Evolutionary conservation across 495 filamentous ascomycete species (phyloP), one percentile per base, ranked within the genome.

Genomic region (Podospora pseudoanserina): DNA sequence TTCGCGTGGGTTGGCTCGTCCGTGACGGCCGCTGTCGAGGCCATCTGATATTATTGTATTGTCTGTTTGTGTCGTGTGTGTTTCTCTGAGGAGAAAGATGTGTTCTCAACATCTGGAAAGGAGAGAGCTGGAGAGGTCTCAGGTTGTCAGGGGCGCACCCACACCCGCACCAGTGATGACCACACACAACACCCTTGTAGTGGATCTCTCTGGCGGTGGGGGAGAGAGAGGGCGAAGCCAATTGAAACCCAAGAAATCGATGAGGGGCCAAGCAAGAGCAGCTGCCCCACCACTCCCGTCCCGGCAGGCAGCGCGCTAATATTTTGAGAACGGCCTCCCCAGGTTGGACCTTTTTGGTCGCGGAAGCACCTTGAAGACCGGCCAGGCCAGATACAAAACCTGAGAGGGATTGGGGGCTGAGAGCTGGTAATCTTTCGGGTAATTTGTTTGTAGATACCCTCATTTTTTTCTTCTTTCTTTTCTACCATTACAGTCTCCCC

Each of bases 1-100:
- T 75, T 75, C 11, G 63, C 68, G 64, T 68, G 65, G 67, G 62
- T 68, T 65, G 68, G 70, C 67, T 70, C 74, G 16, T 74, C 75
- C 5, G 66, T 66, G 59, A 23, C 23, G 23, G 56, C 70, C 63
- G 60, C 66, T 30, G 65, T 66, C 19, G 70, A 71, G 53, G 66
- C 70, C 70, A 71, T 71, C 20, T 30, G 65, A 27, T 27, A 16
- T 56, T 20, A 34, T 39, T 39, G 28, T 60, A 59, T 23, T 32
- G 30, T 32, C 7, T 7, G 30, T 32, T 32, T 32, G 4, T 32
- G 30, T 6, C 4, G 30, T 32, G 30, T 32, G 30, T 32, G 23
- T 23, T 23, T 23, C 23, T 23, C 23, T 32, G 30, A 32, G 30
- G 30, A 32, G 30, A 32, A 18, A 49, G 39, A 13, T 3, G 15